Percentiles rank a stretch among this genome's conserved stretches.
Evolutionary conservation across 2,329 filamentous ascomycete species (phyloP).

Genomic region (Botrytis hyacinthi): DNA sequence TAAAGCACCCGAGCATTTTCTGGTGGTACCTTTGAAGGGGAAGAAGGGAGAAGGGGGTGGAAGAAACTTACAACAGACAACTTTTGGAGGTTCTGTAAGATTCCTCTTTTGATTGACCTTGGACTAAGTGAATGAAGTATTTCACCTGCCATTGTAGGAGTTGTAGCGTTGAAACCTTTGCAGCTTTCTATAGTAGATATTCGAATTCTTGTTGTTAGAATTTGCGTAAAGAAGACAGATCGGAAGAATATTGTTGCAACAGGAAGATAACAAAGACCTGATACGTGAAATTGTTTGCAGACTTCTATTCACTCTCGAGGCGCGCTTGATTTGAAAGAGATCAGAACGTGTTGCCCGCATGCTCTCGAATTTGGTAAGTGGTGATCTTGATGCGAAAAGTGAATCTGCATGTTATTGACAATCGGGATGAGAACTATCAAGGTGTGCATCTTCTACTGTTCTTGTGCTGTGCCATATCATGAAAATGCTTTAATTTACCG

Average conservation of each 20-base stretch:
- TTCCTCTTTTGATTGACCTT: constrained; percentile 1
- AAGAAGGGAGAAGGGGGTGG: not conserved
- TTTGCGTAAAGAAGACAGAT: not conserved
- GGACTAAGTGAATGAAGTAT: not conserved
- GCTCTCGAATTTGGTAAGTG: not conserved
- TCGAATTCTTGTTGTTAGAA: not conserved
- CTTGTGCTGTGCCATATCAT: not conserved
- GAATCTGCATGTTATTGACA: not conserved
- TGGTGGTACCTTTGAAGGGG: not conserved
- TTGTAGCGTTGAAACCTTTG: not conserved
- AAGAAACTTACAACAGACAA: constrained; percentile 1
- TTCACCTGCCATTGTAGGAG: not conserved
- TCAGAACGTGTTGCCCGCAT: not conserved
- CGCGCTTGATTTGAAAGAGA: not conserved
- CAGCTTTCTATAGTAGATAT: not conserved
- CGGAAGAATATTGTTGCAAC: not conserved
- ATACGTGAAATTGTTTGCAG: not conserved
- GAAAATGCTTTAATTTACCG: not conserved
- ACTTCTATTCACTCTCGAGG: constrained; percentile 3
- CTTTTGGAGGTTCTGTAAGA: not conserved
- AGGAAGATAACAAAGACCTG: not conserved
- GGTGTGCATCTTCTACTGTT: not conserved
- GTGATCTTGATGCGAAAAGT: not conserved
- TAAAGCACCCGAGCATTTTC: not conserved
- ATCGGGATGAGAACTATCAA: not conserved